phyloP scores from a whole-genome alignment of 2,329 filamentous ascomycete species.

The Fusarium sp. region DNA sequence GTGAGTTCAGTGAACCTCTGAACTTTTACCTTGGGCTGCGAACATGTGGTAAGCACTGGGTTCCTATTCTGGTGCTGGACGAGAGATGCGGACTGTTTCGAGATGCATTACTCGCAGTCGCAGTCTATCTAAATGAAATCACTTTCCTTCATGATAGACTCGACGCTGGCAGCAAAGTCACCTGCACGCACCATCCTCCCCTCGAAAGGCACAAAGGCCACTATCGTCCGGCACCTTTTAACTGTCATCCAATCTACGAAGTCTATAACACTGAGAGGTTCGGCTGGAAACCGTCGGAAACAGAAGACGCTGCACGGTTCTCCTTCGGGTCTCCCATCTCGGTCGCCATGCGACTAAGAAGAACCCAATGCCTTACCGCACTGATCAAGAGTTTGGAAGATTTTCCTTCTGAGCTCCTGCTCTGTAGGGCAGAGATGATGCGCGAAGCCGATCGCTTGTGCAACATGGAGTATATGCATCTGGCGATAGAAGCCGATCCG shows the following conservation, averaged over 20 bases:
- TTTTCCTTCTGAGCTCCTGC: neutral
- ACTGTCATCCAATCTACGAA: neutral
- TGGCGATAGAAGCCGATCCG: neutral
- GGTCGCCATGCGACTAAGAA: neutral
- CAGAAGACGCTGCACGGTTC: neutral
- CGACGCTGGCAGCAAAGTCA: neutral
- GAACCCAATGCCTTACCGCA: neutral
- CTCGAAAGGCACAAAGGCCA: neutral
- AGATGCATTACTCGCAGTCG: neutral
- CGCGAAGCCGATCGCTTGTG: neutral
- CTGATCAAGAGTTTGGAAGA: neutral
- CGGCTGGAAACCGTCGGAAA: rapidly evolving
- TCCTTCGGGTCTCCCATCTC: neutral
- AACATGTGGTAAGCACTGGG: neutral
- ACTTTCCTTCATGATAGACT: neutral
- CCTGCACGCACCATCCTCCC: neutral
- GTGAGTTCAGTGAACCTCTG: neutral
- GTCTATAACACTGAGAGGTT: neutral
- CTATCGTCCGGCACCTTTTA: neutral
- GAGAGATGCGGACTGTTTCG: neutral
- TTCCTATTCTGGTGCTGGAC: neutral
- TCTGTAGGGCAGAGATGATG: neutral
- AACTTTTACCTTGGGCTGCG: neutral
- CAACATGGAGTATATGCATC: neutral
- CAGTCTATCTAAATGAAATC: neutral